Conservation (phyloP, 441 rosid genomes). For the Pelargonium myrrhifolium region DNA sequence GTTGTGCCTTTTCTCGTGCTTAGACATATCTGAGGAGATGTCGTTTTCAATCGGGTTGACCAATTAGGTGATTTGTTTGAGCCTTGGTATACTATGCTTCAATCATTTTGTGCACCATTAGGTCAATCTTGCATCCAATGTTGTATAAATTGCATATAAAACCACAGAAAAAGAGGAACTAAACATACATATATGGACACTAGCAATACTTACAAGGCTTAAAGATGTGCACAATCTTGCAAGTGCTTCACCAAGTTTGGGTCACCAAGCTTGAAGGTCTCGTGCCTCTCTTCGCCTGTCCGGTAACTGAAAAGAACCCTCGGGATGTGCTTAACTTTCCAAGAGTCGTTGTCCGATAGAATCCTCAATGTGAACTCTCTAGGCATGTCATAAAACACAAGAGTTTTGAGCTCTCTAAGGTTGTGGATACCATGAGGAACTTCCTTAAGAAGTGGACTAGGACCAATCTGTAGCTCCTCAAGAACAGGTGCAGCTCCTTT, state of each 20-base stretch:
- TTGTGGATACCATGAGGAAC: constrained; percentile 11
- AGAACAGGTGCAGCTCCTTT: constrained; percentile 15
- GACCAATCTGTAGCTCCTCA: constrained; percentile 1
- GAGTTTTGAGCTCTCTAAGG: constrained; percentile 3
- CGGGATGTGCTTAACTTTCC: neutral
- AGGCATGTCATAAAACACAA: neutral
- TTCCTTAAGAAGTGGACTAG: constrained; percentile 2
- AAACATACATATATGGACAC: no score
- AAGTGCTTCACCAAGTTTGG: neutral
- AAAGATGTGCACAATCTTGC: neutral
- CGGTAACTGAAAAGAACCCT: neutral
- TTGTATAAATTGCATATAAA: no score
- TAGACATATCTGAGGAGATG: no score
- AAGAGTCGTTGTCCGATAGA: neutral
- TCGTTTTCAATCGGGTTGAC: no score
- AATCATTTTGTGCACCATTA: no score
- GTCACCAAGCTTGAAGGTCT: neutral
- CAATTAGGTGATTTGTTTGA: no score
- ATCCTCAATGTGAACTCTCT: neutral
- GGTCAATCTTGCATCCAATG: no score
- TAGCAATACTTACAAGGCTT: no score
- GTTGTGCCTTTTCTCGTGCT: no score
- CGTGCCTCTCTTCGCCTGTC: neutral
- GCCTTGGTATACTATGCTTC: no score
- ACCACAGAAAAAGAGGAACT: no score